Percentiles rank a stretch among this genome's conserved stretches.
These are phyloP conservation scores for Penicillium oxalicum DNA, from an alignment of 2,329 filamentous ascomycete genomes.

Conservation along the genomic window DNA sequence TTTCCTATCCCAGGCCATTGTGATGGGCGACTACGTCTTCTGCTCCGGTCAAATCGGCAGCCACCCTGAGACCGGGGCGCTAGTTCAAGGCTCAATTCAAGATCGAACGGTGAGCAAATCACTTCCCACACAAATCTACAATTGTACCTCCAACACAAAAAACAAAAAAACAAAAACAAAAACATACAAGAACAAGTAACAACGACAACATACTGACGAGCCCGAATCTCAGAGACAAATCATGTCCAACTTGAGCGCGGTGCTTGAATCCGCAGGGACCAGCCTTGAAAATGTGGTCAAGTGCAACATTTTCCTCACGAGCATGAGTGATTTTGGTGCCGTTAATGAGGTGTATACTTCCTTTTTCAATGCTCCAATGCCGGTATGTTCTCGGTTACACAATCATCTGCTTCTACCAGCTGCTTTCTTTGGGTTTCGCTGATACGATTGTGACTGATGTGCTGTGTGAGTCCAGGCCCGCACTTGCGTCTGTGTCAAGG, in stretches of 20 bases:
- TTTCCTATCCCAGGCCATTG: conserved; percentile 52
- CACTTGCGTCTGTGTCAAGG: conserved; percentile 49
- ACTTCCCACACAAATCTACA: background rate
- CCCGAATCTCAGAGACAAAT: conserved; percentile 42
- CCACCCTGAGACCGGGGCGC: conserved; percentile 46
- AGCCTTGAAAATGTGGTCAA: conserved; percentile 57
- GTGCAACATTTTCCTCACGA: conserved; percentile 59
- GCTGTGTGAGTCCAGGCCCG: conserved; percentile 16
- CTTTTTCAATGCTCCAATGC: conserved; percentile 24
- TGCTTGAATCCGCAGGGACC: conserved; percentile 55
- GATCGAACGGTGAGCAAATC: conserved; percentile 45
- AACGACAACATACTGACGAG: background rate
- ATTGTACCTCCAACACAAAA: background rate
- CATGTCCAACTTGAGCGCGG: conserved; percentile 49
- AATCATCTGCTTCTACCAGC: too few relatives aligned
- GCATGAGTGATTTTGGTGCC: conserved; percentile 60
- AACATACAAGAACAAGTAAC: too few relatives aligned
- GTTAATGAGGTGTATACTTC: conserved; percentile 70
- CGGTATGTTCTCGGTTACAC: conserved; percentile 16
- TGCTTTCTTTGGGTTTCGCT: background rate
- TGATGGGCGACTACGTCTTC: conserved; percentile 59
- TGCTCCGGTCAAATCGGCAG: conserved; percentile 59
- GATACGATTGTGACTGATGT: background rate
- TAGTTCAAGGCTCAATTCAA: conserved; percentile 52
- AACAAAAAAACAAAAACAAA: too few relatives aligned